Evolutionary conservation across 768 basidiomycete species (phyloP).

Genomic region (Suillus fuscotomentosus): DNA sequence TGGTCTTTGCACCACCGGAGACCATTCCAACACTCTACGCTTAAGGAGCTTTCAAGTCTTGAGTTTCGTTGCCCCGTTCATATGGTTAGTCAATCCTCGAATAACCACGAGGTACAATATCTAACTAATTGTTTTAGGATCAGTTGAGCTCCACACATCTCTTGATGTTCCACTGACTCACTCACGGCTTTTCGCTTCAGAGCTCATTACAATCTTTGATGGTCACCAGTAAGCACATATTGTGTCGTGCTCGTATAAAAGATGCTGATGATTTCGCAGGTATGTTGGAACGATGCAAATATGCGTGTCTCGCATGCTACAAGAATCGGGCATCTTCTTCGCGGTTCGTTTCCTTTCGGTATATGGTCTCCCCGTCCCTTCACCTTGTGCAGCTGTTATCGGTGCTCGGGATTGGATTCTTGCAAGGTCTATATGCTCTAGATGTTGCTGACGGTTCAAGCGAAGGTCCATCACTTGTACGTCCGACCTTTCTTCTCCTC

Average conservation of each 20-base stretch:
- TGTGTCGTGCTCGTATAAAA: background rate
- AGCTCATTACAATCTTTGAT: constrained; percentile 77
- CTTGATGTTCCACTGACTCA: constrained; percentile 1
- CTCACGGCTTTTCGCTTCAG: constrained; percentile 34
- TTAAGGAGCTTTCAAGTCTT: constrained; percentile 84
- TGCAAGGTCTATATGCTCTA: constrained; percentile 83
- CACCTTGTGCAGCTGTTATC: constrained; percentile 59
- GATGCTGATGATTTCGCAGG: constrained; percentile 32
- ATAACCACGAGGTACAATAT: background rate
- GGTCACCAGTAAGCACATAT: constrained; percentile 60
- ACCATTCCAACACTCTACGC: constrained; percentile 38
- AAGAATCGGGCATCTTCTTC: constrained; percentile 92
- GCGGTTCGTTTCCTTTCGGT: constrained; percentile 47
- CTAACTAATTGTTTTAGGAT: constrained; percentile 50
- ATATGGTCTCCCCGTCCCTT: background rate
- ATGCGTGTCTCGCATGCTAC: constrained; percentile 88
- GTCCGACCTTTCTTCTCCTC: constrained; percentile 13
- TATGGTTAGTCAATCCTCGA: constrained; percentile 58
- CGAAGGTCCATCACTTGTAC: constrained; percentile 50
- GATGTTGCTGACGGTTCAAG: constrained; percentile 85
- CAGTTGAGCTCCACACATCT: constrained; percentile 50
- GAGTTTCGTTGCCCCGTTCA: constrained; percentile 83
- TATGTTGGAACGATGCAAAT: constrained; percentile 94
- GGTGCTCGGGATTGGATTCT: constrained; percentile 80
- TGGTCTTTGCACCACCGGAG: constrained; percentile 42